phyloP scores from a whole-genome alignment of 2,329 filamentous ascomycete genomes.

The Hirsutella rhossiliensis region DNA sequence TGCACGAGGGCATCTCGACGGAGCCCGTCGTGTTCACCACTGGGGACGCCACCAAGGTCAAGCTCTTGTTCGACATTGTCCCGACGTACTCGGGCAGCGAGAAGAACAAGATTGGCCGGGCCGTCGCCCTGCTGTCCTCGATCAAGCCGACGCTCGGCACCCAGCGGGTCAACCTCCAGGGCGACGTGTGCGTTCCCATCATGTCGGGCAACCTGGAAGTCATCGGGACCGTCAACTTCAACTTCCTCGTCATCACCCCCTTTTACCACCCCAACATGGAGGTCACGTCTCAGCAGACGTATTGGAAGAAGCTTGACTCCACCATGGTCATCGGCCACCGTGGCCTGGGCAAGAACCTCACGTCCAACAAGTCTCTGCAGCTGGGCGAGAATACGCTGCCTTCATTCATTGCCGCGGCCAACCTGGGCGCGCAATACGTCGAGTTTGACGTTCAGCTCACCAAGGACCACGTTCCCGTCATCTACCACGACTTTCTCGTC shows the following conservation, averaged over 20 bases:
- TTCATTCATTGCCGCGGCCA: constrained; percentile 93
- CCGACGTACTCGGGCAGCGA: constrained; percentile 88
- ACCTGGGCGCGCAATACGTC: constrained; percentile 68
- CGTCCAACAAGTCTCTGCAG: constrained; percentile 75
- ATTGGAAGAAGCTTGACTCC: constrained; percentile 86
- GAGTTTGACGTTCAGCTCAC: constrained; percentile 89
- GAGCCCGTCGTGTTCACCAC: constrained; percentile 88
- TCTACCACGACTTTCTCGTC: constrained; percentile 97
- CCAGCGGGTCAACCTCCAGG: constrained; percentile 83
- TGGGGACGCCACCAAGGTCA: constrained; percentile 65
- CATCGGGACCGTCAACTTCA: constrained; percentile 92
- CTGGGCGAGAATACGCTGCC: constrained; percentile 92
- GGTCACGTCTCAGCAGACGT: constrained; percentile 80
- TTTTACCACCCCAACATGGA: constrained; percentile 92
- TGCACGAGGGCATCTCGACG: constrained; percentile 87
- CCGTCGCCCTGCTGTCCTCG: constrained; percentile 75
- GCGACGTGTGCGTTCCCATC: constrained; percentile 85
- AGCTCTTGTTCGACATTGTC: constrained; percentile 86
- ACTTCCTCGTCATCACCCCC: constrained; percentile 88
- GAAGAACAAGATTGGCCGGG: constrained; percentile 80
- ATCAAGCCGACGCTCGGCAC: constrained; percentile 73
- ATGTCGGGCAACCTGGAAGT: constrained; percentile 76
- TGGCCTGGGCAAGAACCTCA: constrained; percentile 81
- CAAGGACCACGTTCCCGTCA: constrained; percentile 96
- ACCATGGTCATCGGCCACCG: constrained; percentile 69